Conservation (phyloP, 306 rosid genomes). For the Senna siamea region DNA sequence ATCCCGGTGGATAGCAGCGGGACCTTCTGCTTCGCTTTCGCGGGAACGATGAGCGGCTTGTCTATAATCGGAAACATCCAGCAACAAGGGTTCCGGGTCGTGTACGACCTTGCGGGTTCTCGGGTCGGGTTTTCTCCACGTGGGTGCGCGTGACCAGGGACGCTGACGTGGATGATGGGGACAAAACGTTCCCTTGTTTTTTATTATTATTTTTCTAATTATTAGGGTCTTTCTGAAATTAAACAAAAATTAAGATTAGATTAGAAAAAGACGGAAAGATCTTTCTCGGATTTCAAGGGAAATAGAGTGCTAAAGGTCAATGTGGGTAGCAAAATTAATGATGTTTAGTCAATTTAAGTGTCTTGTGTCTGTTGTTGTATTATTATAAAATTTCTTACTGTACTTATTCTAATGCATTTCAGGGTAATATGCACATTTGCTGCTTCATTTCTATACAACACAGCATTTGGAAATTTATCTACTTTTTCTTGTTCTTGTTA, state of each 20-base stretch:
- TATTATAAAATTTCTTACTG: constrained; percentile 1
- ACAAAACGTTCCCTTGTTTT: not conserved
- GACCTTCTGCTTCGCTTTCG: constrained; percentile 73
- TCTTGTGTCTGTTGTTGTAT: not conserved
- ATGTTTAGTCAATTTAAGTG: not conserved
- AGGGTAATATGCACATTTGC: constrained; percentile 2
- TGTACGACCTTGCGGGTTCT: constrained; percentile 59
- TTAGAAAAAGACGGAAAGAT: not conserved
- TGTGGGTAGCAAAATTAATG: not conserved
- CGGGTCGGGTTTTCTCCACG: constrained; percentile 76
- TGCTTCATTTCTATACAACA: not conserved
- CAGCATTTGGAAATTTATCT: not conserved
- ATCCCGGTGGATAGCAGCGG: constrained; percentile 71
- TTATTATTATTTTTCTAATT: not conserved
- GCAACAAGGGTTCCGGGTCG: constrained; percentile 78
- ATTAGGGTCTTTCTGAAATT: not conserved
- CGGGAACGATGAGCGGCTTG: constrained; percentile 68
- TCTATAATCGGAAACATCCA: constrained; percentile 77
- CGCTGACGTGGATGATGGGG: not conserved
- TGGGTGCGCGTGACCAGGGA: constrained; percentile 64
- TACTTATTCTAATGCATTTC: not conserved
- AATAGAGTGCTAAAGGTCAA: not conserved
- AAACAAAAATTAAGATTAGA: not conserved
- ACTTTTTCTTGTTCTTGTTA: too few relatives aligned
- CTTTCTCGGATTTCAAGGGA: not conserved